phyloP scores from a whole-genome alignment of 192 early-diverging fungal species.

The Coemansia sp. region DNA sequence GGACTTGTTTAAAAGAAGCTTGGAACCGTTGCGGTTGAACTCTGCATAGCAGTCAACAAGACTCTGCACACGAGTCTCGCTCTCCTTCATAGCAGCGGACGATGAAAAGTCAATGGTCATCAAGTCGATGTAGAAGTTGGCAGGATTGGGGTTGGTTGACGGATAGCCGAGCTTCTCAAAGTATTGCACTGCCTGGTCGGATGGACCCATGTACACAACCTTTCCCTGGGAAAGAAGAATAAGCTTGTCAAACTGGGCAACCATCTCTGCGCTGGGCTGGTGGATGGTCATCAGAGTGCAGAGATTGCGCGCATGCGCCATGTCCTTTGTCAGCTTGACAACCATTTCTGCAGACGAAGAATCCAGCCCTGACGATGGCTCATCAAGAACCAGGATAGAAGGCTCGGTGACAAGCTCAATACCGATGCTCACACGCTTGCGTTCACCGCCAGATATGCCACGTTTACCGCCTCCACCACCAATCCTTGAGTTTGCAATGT shows the following conservation, averaged over 20 bases:
- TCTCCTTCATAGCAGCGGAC: constrained; percentile 27
- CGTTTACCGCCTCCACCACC: constrained; percentile 33
- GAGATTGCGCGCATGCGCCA: too few relatives aligned
- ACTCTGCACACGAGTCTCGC: constrained; percentile 36
- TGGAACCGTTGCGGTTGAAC: constrained; percentile 43
- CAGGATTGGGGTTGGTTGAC: constrained; percentile 58
- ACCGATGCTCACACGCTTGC: constrained; percentile 45
- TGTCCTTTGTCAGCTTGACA: too few relatives aligned
- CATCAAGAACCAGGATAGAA: too few relatives aligned
- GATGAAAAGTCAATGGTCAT: constrained; percentile 34
- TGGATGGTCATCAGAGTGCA: too few relatives aligned
- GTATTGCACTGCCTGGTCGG: constrained; percentile 32
- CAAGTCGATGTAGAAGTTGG: constrained; percentile 52
- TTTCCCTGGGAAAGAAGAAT: constrained; percentile 66
- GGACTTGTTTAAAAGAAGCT: constrained; percentile 63
- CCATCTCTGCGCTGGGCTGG: constrained; percentile 63
- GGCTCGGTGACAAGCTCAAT: constrained; percentile 62
- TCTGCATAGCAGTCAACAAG: constrained; percentile 26
- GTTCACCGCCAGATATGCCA: constrained; percentile 52
- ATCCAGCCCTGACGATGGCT: too few relatives aligned
- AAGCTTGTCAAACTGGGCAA: constrained; percentile 75
- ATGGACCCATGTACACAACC: constrained; percentile 60
- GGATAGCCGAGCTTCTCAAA: constrained; percentile 29
- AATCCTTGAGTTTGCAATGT: constrained; percentile 56
- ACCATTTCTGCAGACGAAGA: too few relatives aligned